These are phyloP conservation scores for Thelonectria olida DNA, from an alignment of 2,329 filamentous ascomycete genomes.

Conservation along the genomic window DNA sequence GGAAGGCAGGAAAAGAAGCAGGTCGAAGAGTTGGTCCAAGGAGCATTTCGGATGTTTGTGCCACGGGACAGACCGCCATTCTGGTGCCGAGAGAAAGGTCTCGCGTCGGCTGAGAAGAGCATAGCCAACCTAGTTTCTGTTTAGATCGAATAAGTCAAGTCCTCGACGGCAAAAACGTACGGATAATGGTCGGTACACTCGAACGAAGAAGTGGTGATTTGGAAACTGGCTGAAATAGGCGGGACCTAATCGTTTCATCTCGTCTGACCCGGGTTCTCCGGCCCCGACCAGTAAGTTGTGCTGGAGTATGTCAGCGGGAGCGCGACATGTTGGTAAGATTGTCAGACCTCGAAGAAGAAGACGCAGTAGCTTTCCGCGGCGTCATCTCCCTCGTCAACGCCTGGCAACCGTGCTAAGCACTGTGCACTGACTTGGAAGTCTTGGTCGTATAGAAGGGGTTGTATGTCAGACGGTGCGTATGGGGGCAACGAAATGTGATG, in stretches of 20 bases:
- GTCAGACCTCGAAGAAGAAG: constrained; percentile 63
- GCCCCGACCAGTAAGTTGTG: constrained; percentile 54
- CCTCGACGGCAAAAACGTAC: constrained; percentile 50
- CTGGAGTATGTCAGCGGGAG: constrained; percentile 42
- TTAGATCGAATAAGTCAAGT: constrained; percentile 23
- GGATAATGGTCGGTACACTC: constrained; percentile 62
- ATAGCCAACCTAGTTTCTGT: constrained; percentile 50
- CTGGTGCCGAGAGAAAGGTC: constrained; percentile 60
- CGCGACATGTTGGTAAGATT: neutral
- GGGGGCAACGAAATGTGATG: constrained; percentile 51
- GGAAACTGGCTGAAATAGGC: constrained; percentile 60
- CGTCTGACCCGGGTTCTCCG: constrained; percentile 49
- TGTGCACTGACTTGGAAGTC: constrained; percentile 54
- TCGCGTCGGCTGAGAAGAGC: constrained; percentile 60
- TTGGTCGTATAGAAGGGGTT: constrained; percentile 44
- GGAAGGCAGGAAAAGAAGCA: constrained; percentile 56
- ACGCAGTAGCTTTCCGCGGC: constrained; percentile 55
- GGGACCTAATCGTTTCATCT: constrained; percentile 54
- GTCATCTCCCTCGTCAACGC: constrained; percentile 40
- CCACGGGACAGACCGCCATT: constrained; percentile 64
- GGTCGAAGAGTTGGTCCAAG: constrained; percentile 63
- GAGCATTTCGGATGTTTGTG: constrained; percentile 59
- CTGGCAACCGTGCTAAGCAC: constrained; percentile 54
- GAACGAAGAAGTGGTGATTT: constrained; percentile 65
- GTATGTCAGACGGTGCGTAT: constrained; percentile 51